Evolutionary conservation across 1,139 yeast genomes (phyloP).

Genomic region (Sugiyamaella novakii): DNA sequence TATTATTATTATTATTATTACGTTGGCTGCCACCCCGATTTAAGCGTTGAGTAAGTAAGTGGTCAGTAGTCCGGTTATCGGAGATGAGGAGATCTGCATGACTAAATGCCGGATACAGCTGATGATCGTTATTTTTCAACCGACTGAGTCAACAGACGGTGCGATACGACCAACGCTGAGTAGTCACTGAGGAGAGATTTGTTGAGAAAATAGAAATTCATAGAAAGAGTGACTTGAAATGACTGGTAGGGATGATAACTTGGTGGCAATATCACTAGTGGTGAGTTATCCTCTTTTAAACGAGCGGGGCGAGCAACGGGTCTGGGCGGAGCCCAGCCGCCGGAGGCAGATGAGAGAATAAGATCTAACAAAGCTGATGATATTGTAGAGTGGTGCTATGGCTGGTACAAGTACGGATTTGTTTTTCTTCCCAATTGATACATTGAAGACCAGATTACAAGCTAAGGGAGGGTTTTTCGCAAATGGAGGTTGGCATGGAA

Average conservation of each 20-base stretch:
- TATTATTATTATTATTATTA: too few species aligned
- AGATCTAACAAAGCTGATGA: neutral
- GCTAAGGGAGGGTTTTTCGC: slow-evolving; percentile 91
- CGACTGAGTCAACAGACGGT: neutral
- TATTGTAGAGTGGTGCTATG: slow-evolving; percentile 75
- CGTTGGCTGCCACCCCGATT: too few species aligned
- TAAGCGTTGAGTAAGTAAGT: too few species aligned
- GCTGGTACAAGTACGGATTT: slow-evolving; percentile 96
- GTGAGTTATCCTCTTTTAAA: too few species aligned
- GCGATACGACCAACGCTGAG: too few species aligned
- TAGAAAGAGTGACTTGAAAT: neutral
- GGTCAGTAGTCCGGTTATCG: neutral
- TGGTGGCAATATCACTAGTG: slow-evolving; percentile 10
- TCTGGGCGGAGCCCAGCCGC: slow-evolving; percentile 6
- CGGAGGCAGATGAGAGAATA: too few species aligned
- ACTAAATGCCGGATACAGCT: neutral
- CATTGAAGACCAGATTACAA: slow-evolving; percentile 88
- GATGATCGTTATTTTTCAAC: slow-evolving; percentile 4
- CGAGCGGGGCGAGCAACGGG: neutral
- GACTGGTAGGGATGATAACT: neutral
- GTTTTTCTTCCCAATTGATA: slow-evolving; percentile 94
- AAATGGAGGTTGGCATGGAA: slow-evolving; percentile 92
- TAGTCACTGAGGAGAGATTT: too few species aligned
- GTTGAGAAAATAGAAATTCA: neutral
- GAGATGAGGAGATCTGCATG: slow-evolving; percentile 2